Conservation (phyloP, 768 basidiomycete genomes). For the Boletus reticuloceps region DNA sequence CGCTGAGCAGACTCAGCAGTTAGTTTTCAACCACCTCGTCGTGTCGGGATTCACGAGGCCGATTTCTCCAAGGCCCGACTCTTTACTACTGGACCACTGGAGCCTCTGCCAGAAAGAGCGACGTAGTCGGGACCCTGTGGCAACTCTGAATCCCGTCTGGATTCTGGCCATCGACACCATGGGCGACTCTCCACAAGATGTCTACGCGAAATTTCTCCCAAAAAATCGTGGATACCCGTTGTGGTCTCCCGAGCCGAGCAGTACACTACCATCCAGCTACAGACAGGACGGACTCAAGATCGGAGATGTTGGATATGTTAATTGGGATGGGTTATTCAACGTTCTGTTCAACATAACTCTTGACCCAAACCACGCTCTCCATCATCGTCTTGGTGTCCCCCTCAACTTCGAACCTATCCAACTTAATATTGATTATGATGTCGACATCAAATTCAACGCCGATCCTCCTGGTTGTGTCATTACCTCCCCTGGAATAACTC, state of each 20-base stretch:
- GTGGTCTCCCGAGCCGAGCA: constrained; percentile 28
- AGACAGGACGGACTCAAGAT: constrained; percentile 27
- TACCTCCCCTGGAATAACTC: neutral
- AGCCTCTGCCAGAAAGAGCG: too few relatives aligned
- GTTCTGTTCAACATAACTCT: constrained; percentile 33
- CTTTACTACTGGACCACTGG: too few relatives aligned
- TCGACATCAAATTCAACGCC: neutral
- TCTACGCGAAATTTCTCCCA: neutral
- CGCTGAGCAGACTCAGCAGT: too few relatives aligned
- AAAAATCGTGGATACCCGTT: constrained; percentile 28
- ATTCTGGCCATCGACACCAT: neutral
- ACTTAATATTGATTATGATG: neutral
- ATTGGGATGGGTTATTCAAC: constrained; percentile 22
- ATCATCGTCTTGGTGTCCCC: neutral
- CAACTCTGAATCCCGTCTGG: too few relatives aligned
- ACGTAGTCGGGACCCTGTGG: too few relatives aligned
- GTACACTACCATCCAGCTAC: constrained; percentile 21
- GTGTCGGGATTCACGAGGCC: too few relatives aligned
- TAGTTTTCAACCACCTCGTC: too few relatives aligned
- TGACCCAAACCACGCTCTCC: neutral
- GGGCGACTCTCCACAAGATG: neutral
- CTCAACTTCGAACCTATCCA: neutral
- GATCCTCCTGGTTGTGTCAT: neutral
- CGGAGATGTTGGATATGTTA: constrained; percentile 34
- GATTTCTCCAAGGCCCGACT: too few relatives aligned